A percentile compares a stretch with the other conserved stretches of the same genome.
Conservation (phyloP, 192 early-diverging fungal genomes). For the Chytriomyces confervae region DNA sequence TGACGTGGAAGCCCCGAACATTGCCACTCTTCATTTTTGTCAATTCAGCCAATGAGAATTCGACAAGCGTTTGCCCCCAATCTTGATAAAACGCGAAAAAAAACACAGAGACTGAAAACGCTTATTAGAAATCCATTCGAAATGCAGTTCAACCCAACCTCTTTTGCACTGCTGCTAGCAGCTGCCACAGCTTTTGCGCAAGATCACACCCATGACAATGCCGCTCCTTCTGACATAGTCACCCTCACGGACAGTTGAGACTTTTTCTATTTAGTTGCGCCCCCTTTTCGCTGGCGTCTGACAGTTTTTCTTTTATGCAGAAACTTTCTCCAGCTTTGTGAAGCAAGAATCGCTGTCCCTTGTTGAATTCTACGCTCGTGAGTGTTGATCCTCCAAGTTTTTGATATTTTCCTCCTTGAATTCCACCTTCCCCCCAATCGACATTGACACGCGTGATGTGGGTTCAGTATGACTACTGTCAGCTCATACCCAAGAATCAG, state of each 20-base stretch:
- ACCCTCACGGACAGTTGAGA: constrained; percentile 48
- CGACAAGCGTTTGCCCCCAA: no score
- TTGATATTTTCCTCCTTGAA: neutral
- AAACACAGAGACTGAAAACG: no score
- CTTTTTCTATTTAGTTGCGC: neutral
- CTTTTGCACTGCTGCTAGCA: constrained; percentile 12
- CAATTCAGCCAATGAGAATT: no score
- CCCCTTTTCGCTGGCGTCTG: neutral
- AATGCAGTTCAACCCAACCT: neutral
- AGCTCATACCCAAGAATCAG: neutral
- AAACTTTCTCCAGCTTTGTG: constrained; percentile 69
- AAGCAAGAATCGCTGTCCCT: constrained; percentile 73
- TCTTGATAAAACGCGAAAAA: no score
- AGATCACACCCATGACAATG: constrained; percentile 29
- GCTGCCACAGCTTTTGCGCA: constrained; percentile 28
- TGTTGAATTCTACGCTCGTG: constrained; percentile 91
- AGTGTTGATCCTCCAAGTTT: neutral
- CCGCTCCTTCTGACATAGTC: constrained; percentile 52
- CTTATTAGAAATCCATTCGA: no score
- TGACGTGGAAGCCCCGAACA: no score
- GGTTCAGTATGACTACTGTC: neutral
- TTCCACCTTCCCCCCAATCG: neutral
- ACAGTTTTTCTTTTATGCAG: constrained; percentile 18
- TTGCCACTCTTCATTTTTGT: no score
- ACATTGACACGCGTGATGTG: neutral